These are phyloP conservation scores for Crithidia fasciculata DNA, from an alignment of 208 protist genomes.

Conservation along the genomic window DNA sequence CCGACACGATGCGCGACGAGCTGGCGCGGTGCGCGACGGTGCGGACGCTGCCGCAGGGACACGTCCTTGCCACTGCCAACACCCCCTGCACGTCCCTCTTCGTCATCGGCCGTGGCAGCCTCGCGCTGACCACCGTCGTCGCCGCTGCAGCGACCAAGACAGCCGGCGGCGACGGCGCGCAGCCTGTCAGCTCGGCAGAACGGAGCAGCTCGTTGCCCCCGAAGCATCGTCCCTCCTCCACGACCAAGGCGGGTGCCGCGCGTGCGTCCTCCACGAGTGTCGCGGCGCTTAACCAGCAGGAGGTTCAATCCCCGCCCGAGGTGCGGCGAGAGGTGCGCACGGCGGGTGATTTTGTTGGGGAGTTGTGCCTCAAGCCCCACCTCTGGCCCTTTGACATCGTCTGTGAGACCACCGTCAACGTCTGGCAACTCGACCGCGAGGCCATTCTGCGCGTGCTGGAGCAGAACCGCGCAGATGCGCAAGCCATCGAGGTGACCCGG, in stretches of 20 bases:
- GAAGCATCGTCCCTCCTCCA: neutral
- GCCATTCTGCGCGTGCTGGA: conserved; percentile 56
- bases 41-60: conserved; percentile 53
- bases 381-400: conserved; percentile 67
- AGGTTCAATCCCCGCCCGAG: conserved; percentile 7
- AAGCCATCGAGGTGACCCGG: conserved; percentile 80
- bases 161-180: neutral
- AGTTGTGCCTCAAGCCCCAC: conserved; percentile 79
- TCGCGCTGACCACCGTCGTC: conserved; percentile 35
- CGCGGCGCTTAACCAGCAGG: neutral
- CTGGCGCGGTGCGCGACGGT: conserved; percentile 55
- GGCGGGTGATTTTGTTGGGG: conserved; percentile 77
- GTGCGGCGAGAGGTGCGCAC: conserved; percentile 46
- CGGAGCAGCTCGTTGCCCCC: conserved; percentile 4
- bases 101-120: conserved; percentile 74
- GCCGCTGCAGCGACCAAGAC: conserved; percentile 4
- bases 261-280: neutral
- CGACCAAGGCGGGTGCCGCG: neutral
- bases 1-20: conserved; percentile 69
- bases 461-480: conserved; percentile 46
- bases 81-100: conserved; percentile 70
- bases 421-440: conserved; percentile 69
- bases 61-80: conserved; percentile 44
- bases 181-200: conserved; percentile 5
- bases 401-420: conserved; percentile 70